Conservation (phyloP, 1,284 basidiomycete genomes). For the Ceratobasidium sp. region DNA sequence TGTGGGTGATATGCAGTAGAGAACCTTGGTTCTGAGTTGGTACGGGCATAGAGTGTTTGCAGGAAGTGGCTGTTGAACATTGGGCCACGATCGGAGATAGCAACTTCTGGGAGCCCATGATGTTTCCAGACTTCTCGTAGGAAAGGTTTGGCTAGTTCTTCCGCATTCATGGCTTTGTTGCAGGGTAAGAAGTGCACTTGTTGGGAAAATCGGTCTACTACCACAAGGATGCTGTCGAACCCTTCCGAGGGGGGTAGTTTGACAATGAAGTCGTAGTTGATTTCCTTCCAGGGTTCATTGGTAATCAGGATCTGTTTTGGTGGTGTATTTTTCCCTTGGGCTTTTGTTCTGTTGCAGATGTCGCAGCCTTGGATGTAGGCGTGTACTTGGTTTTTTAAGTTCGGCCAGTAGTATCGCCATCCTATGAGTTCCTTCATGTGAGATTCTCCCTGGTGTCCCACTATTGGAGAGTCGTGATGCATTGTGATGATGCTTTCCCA, state of each 20-base stretch:
- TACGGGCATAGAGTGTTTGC: too few relatives aligned
- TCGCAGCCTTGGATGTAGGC: too few relatives aligned
- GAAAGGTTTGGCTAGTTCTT: background rate
- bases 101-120: background rate
- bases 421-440: too few relatives aligned
- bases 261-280: slow-evolving; percentile 12
- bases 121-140: background rate
- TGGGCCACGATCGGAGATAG: background rate
- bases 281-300: background rate
- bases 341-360: too few relatives aligned
- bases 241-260: slow-evolving; percentile 30
- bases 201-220: slow-evolving; percentile 51
- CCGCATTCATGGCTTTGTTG: slow-evolving; percentile 43
- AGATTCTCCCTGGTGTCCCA: too few relatives aligned
- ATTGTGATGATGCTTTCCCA: too few relatives aligned
- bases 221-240: slow-evolving; percentile 50
- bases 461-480: too few relatives aligned
- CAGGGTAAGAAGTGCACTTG: slow-evolving; percentile 50
- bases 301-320: background rate
- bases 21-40: too few relatives aligned
- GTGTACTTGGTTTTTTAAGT: too few relatives aligned
- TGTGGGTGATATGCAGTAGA: too few relatives aligned
- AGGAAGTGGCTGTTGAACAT: background rate
- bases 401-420: too few relatives aligned
- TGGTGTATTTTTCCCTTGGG: too few relatives aligned